Percentiles rank a stretch among this genome's conserved stretches.
Evolutionary conservation across 139 green algal species (phyloP).

Genomic region (Desmodesmus armatus): DNA sequence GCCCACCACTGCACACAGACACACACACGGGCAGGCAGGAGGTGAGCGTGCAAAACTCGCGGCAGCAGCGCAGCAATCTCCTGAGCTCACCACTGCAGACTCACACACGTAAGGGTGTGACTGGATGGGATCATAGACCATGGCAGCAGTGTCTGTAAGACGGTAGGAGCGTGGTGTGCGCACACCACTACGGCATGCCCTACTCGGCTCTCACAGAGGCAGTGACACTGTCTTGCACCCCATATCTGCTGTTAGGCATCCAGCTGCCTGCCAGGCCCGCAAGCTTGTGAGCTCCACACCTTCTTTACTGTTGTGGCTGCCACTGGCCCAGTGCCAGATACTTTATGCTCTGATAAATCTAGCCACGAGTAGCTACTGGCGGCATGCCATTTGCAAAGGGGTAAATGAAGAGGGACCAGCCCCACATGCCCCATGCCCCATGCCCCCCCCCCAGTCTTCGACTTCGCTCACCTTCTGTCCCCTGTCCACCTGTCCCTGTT

Average conservation of each 20-base stretch:
- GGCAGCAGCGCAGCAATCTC: neutral
- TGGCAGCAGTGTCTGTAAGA: neutral
- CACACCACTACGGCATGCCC: no score
- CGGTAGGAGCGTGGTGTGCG: no score
- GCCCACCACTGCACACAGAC: neutral
- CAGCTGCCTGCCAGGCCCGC: no score
- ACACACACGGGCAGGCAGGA: neutral
- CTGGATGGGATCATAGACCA: neutral
- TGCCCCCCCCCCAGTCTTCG: no score
- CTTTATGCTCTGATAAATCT: no score
- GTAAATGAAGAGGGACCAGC: neutral
- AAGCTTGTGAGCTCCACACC: neutral
- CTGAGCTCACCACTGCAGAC: neutral
- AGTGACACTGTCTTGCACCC: no score
- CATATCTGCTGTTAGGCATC: no score
- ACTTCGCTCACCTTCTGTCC: constrained; percentile 12
- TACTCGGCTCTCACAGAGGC: no score
- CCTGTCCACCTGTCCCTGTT: neutral
- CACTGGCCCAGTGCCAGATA: neutral
- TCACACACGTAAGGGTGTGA: neutral
- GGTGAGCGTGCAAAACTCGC: neutral
- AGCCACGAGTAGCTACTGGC: no score
- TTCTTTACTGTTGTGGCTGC: neutral
- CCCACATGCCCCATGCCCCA: neutral
- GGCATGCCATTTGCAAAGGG: neutral